Percentiles rank a stretch among this genome's conserved stretches.
These are phyloP conservation scores for Backusella westeae DNA, from an alignment of 192 early-diverging fungal genomes.

Conservation along the genomic window DNA sequence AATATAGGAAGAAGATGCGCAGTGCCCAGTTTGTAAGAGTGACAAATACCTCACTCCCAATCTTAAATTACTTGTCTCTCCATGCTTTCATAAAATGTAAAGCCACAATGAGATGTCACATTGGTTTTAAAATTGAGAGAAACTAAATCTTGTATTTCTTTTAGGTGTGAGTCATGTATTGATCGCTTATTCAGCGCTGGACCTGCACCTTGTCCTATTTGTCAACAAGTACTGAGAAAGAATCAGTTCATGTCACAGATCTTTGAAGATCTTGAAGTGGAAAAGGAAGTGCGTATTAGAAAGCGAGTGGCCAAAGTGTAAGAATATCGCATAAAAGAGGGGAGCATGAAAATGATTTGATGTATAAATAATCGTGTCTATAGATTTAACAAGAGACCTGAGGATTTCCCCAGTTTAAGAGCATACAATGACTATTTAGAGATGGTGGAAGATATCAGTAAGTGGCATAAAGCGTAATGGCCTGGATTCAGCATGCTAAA, in stretches of 20 bases:
- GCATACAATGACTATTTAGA: conserved; percentile 93
- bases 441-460: conserved; percentile 83
- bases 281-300: conserved; percentile 89
- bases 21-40: conserved; percentile 82
- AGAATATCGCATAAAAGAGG: background rate
- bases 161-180: conserved; percentile 90
- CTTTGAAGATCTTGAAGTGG: conserved; percentile 93
- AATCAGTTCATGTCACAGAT: conserved; percentile 83
- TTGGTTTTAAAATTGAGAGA: background rate
- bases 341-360: background rate
- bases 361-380: background rate
- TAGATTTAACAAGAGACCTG: conserved; percentile 88
- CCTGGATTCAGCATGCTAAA: too few relatives aligned
- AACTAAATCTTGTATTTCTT: background rate
- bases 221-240: conserved; percentile 77
- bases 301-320: conserved; percentile 71
- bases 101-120: background rate
- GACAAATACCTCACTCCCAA: conserved; percentile 82
- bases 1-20: conserved; percentile 38
- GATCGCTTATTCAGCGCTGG: conserved; percentile 80
- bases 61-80: conserved; percentile 87
- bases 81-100: conserved; percentile 95
- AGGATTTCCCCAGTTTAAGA: conserved; percentile 76
- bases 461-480: background rate
- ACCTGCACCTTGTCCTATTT: conserved; percentile 90